phyloP scores from a whole-genome alignment of 2,329 filamentous ascomycete species.

The Fusarium sp. region DNA sequence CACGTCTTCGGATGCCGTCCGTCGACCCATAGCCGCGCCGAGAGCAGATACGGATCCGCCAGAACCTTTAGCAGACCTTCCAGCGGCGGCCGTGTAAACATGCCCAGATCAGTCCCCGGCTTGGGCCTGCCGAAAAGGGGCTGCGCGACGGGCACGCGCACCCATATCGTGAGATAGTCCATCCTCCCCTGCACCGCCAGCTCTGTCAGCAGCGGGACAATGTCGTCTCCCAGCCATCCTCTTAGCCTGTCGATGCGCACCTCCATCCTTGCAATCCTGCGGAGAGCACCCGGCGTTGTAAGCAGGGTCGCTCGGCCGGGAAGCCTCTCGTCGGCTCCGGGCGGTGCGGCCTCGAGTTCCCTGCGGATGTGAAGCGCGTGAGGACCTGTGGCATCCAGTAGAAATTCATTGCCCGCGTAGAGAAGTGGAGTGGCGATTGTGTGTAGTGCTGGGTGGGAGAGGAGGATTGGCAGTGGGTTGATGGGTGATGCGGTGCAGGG shows the following conservation, averaged over 20 bases:
- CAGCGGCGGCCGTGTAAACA: slow-evolving; percentile 48
- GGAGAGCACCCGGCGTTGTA: slow-evolving; percentile 39
- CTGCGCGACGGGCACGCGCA: slow-evolving; percentile 25
- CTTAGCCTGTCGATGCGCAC: slow-evolving; percentile 48
- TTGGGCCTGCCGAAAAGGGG: slow-evolving; percentile 20
- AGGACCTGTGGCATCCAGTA: slow-evolving; percentile 45
- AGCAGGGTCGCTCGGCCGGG: slow-evolving; percentile 36
- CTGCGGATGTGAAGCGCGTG: slow-evolving; percentile 46
- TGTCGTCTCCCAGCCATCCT: slow-evolving; percentile 47
- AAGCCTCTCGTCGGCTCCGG: slow-evolving; percentile 30
- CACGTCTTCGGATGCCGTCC: slow-evolving; percentile 52
- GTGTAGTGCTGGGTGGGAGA: slow-evolving; percentile 50
- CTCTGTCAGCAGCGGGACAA: slow-evolving; percentile 48
- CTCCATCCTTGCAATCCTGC: slow-evolving; percentile 45
- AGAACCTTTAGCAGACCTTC: slow-evolving; percentile 55
- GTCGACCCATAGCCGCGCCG: slow-evolving; percentile 53
- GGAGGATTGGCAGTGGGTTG: slow-evolving; percentile 46
- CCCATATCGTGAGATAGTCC: slow-evolving; percentile 41
- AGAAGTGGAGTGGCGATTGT: slow-evolving; percentile 49
- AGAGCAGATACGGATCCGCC: slow-evolving; percentile 58
- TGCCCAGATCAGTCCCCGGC: slow-evolving; percentile 23
- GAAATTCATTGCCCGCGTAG: slow-evolving; percentile 49
- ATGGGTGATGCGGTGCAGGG: slow-evolving; percentile 43
- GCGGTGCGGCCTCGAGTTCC: slow-evolving; percentile 32
- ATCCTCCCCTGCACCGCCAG: slow-evolving; percentile 49